These are phyloP conservation scores for Cyclocybe cylindracea DNA, from an alignment of 768 basidiomycete species.

Conservation along the genomic window DNA sequence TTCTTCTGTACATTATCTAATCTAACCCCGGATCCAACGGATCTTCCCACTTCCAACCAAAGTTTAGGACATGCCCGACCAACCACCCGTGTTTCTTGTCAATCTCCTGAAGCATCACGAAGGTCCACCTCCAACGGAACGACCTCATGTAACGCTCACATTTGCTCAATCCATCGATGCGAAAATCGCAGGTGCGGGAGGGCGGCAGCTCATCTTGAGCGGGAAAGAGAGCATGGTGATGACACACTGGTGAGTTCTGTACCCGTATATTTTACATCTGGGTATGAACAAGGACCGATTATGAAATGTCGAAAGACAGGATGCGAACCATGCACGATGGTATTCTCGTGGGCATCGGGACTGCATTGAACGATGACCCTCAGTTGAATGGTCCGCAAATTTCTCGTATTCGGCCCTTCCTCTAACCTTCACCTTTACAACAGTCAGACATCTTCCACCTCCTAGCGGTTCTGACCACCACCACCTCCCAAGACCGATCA, in stretches of 20 bases:
- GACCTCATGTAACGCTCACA: conserved; percentile 75
- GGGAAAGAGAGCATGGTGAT: conserved; percentile 87
- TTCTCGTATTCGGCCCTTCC: neutral
- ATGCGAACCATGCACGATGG: conserved; percentile 92
- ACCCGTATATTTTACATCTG: conserved; percentile 58
- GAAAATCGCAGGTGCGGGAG: conserved; percentile 76
- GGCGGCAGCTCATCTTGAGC: conserved; percentile 79
- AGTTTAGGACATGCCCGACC: too few species aligned
- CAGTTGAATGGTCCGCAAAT: conserved; percentile 79
- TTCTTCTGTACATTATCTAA: too few species aligned
- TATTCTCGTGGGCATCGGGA: conserved; percentile 89
- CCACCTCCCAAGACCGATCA: conserved; percentile 74
- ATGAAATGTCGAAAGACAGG: conserved; percentile 43
- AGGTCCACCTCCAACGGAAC: conserved; percentile 14
- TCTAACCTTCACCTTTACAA: neutral
- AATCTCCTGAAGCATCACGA: neutral
- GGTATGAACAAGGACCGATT: conserved; percentile 13
- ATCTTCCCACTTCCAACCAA: too few species aligned
- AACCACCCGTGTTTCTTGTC: conserved; percentile 4
- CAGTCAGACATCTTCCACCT: conserved; percentile 61
- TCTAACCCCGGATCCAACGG: too few species aligned
- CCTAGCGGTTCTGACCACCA: conserved; percentile 34
- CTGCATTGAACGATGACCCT: conserved; percentile 89
- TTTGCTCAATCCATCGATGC: conserved; percentile 89
- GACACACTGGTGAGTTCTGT: conserved; percentile 82